Evolutionary conservation across 495 filamentous ascomycete species (phyloP), one percentile per base, ranked within the genome.

Genomic region (Daldinia vernicosa): DNA sequence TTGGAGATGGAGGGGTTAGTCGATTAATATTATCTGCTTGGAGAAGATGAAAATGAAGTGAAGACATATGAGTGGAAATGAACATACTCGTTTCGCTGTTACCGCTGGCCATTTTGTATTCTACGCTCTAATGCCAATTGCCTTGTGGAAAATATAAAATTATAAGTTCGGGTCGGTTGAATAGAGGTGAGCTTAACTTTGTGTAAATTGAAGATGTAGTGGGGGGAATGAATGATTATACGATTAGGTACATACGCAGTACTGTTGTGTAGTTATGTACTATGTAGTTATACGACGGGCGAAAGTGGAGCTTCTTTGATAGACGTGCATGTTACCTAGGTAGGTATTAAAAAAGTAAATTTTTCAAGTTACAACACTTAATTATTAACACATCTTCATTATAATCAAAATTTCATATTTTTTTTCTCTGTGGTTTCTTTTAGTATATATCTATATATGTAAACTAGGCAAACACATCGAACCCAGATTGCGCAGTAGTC

Each of bases 81-180:
- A 37, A 47, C 69, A 5, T 66, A 71, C 69, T 72, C 0, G 59
- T 72, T 45, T 72, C 70, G 43, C 24, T 45, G 32, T 40, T 43
- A 22, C 65, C 19, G 35, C 60, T 72, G 28, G 69, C 64, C 69
- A 72, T 72, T 62, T 12, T 28, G n/a, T n/a, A 27, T 14, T n/a
- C 6, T 53, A 53, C 1, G 15, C 0, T 30, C 50, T 53, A 4
- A 30, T 24, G 8, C 11, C 9, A 53, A 14, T 47, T 47, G 9
- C 43, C 27, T 53, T 24, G 15, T 15, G 50, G 4, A 26, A 52
- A 11, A 4, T 53, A 24, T 53, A 30, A 17, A 53, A 24, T 53
- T 30, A 17, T 17, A 28, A 7, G 9, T 17, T 22, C 9, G 0
- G 9, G 52, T 6, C n/a, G 37, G 6, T 51, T 27, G 40, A 59